Conservation (phyloP, 2,329 filamentous ascomycete genomes). For the Zymoseptoria brevis region DNA sequence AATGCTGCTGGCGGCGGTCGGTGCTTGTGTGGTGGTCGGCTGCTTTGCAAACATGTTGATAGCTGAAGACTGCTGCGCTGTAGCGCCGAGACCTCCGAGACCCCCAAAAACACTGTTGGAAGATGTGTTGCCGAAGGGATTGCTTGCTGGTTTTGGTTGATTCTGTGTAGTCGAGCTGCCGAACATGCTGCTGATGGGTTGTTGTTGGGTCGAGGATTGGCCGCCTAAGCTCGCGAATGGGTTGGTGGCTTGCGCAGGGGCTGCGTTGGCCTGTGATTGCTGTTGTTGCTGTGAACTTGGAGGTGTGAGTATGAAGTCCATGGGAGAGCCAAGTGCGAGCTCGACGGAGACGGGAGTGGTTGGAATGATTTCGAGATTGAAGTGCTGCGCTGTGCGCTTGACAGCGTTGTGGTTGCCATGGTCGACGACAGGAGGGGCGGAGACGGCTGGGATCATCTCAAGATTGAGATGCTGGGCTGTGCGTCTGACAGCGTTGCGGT, state of each 20-base stretch:
- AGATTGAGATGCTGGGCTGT: no score
- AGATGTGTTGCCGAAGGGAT: constrained; percentile 21
- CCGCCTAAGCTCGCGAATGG: not conserved
- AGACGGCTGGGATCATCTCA: not conserved
- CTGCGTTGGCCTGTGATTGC: constrained; percentile 1
- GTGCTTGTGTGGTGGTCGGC: constrained; percentile 14
- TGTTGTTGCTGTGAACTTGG: constrained; percentile 7
- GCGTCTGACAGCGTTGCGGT: not conserved
- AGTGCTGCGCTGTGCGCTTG: not conserved
- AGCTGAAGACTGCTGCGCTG: constrained; percentile 18
- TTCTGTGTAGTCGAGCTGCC: constrained; percentile 7
- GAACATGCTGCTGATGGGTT: constrained; percentile 8
- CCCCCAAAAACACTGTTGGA: not conserved
- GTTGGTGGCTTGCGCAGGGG: not conserved
- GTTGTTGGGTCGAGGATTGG: not conserved
- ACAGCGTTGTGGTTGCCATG: not conserved
- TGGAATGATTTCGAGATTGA: not conserved
- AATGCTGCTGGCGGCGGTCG: constrained; percentile 20
- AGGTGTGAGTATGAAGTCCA: not conserved
- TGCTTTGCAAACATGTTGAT: constrained; percentile 28
- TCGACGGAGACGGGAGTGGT: not conserved
- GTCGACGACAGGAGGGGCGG: not conserved
- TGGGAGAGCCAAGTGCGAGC: not conserved
- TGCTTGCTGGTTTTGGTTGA: constrained; percentile 20
- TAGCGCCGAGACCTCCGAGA: not conserved